phyloP scores from a whole-genome alignment of 768 basidiomycete species.

The Ramaria rubella region DNA sequence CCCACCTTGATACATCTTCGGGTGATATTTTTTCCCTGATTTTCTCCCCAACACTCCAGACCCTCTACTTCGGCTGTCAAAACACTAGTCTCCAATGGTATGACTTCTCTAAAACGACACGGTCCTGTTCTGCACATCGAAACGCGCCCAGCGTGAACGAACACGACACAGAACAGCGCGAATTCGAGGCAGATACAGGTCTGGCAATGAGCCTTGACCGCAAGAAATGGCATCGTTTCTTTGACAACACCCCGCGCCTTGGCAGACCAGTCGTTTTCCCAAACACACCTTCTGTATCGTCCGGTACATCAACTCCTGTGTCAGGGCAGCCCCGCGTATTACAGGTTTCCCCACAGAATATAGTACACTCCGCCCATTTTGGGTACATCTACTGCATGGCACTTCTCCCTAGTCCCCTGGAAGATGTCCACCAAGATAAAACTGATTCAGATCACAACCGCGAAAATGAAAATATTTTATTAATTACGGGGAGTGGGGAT shows the following conservation, averaged over 20 bases:
- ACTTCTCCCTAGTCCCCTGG: constrained; percentile 35
- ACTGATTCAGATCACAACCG: constrained; percentile 4
- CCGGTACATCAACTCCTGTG: background rate
- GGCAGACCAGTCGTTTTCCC: constrained; percentile 2
- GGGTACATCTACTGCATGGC: constrained; percentile 90
- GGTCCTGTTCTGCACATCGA: constrained; percentile 15
- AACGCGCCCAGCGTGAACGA: background rate
- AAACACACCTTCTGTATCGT: background rate
- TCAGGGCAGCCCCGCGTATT: constrained; percentile 26
- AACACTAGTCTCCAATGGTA: constrained; percentile 93
- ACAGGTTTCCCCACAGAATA: constrained; percentile 58
- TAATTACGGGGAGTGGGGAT: constrained; percentile 88
- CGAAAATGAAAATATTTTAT: constrained; percentile 26
- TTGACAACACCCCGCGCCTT: constrained; percentile 27
- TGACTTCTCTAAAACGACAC: constrained; percentile 37
- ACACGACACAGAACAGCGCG: background rate
- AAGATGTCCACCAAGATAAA: constrained; percentile 27
- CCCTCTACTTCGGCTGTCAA: constrained; percentile 84
- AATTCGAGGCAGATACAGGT: background rate
- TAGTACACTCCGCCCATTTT: constrained; percentile 85
- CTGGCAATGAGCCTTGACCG: constrained; percentile 7
- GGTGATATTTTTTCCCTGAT: constrained; percentile 84
- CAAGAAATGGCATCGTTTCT: constrained; percentile 69
- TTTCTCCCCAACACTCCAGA: constrained; percentile 64
- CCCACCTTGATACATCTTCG: constrained; percentile 72